These are phyloP conservation scores for Septoria petroselini DNA, from an alignment of 2,329 filamentous ascomycete species.

Conservation along the genomic window DNA sequence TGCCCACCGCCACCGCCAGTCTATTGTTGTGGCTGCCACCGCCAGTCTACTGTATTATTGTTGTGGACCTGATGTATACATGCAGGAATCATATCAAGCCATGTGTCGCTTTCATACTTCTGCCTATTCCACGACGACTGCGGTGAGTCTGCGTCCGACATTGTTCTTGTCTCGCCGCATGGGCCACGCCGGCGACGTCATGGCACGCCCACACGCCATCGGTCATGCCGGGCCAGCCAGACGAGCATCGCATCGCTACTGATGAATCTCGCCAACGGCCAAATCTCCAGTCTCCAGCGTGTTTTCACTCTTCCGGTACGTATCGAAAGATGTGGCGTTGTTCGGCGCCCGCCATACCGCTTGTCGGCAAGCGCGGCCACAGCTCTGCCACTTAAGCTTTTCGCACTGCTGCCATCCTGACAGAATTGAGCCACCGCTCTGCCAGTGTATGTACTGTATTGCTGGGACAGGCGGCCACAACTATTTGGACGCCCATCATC, in stretches of 20 bases:
- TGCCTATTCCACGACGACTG: too few species aligned
- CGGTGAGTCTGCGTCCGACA: conserved; percentile 12
- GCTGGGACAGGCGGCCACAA: not conserved
- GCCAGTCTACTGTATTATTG: too few species aligned
- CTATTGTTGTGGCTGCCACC: not conserved
- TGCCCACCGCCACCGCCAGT: conserved; percentile 5
- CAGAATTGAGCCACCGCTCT: conserved; percentile 1
- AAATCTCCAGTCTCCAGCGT: too few species aligned
- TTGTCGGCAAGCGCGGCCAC: conserved; percentile 20
- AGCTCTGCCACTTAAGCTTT: conserved; percentile 8
- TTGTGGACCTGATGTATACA: too few species aligned
- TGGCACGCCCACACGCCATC: not conserved
- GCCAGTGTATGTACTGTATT: not conserved
- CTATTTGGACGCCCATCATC: not conserved
- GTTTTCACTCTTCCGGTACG: conserved; percentile 14
- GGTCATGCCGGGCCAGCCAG: too few species aligned
- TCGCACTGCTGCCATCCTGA: not conserved
- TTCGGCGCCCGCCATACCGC: conserved; percentile 7
- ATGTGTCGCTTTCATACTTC: too few species aligned
- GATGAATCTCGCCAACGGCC: conserved; percentile 6
- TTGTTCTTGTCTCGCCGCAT: not conserved
- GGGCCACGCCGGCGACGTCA: not conserved
- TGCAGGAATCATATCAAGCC: too few species aligned
- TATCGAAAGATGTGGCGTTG: conserved; percentile 18
- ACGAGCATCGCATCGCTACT: too few species aligned